These are phyloP conservation scores for Pezicula radicicola DNA, from an alignment of 2,329 filamentous ascomycete genomes.

Conservation along the genomic window DNA sequence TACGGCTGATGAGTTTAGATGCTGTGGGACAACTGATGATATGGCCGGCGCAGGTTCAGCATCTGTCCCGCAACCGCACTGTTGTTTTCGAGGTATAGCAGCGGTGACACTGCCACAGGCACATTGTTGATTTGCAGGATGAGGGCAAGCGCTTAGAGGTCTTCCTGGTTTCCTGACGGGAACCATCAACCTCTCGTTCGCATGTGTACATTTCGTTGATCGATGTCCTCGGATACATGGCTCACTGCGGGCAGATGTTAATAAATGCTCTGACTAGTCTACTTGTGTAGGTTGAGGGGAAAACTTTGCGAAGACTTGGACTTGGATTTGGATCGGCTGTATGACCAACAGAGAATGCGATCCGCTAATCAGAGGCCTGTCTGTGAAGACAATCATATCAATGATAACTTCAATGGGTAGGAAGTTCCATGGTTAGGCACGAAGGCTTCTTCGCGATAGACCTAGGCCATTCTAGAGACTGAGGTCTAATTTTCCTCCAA, in stretches of 20 bases:
- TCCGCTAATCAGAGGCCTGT: too few species aligned
- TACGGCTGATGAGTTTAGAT: constrained; percentile 25
- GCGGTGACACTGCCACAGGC: constrained; percentile 63
- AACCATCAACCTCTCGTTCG: constrained; percentile 63
- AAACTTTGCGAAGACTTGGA: neutral
- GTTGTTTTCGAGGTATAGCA: constrained; percentile 56
- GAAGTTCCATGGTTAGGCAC: too few species aligned
- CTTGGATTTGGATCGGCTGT: too few species aligned
- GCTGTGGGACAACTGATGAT: constrained; percentile 8
- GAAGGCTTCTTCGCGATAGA: too few species aligned
- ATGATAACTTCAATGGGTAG: too few species aligned
- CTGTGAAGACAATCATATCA: too few species aligned
- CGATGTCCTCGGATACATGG: constrained; percentile 75
- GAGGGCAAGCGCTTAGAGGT: constrained; percentile 67
- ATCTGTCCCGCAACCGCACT: constrained; percentile 48
- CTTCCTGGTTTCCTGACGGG: constrained; percentile 71
- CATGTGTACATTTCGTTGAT: constrained; percentile 72
- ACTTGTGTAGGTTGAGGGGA: neutral
- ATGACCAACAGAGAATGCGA: too few species aligned
- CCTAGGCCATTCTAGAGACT: too few species aligned
- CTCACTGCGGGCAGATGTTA: constrained; percentile 45
- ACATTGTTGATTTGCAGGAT: constrained; percentile 47
- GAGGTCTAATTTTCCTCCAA: too few species aligned
- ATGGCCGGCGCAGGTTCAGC: constrained; percentile 2
- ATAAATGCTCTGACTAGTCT: constrained; percentile 3